A percentile compares a stretch with the other conserved stretches of the same genome.
Conservation (phyloP, 192 early-diverging fungal species). For the Geranomyces michiganensis region DNA sequence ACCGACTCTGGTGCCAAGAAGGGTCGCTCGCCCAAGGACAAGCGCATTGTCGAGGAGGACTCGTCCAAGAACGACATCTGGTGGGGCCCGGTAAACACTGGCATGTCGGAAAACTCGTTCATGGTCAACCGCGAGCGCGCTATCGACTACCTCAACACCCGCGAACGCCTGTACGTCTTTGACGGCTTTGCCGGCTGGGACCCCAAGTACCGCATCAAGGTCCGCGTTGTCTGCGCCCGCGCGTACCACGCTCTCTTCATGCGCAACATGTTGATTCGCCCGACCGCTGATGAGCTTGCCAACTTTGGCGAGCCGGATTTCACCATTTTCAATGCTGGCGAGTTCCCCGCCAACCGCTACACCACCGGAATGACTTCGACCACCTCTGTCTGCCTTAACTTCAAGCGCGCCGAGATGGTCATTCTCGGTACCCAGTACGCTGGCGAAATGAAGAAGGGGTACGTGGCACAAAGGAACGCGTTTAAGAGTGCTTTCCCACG, state of each 20-base stretch:
- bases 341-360: slow-evolving; percentile 91
- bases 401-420: slow-evolving; percentile 93
- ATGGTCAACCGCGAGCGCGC: slow-evolving; percentile 95
- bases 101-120: slow-evolving; percentile 74
- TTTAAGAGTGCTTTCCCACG: not conserved
- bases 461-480: slow-evolving; percentile 28
- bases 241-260: slow-evolving; percentile 97
- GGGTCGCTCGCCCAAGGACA: slow-evolving; percentile 91
- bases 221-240: slow-evolving; percentile 90
- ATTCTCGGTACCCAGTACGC: slow-evolving; percentile 98
- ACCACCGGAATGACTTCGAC: slow-evolving; percentile 94
- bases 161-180: slow-evolving; percentile 86
- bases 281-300: slow-evolving; percentile 85
- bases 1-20: slow-evolving; percentile 91
- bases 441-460: slow-evolving; percentile 99
- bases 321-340: slow-evolving; percentile 95
- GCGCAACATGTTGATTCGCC: slow-evolving; percentile 99
- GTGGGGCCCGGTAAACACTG: slow-evolving; percentile 99
- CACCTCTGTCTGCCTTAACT: slow-evolving; percentile 92
- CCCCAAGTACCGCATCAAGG: slow-evolving; percentile 96
- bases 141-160: slow-evolving; percentile 95
- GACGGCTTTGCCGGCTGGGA: slow-evolving; percentile 99
- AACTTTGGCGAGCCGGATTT: slow-evolving; percentile 95
- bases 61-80: slow-evolving; percentile 86
- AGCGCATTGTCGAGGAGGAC: slow-evolving; percentile 94